Percentiles rank a stretch among this genome's conserved stretches.
Evolutionary conservation across 2,329 filamentous ascomycete genomes (phyloP).

Genomic region (Microdochium nivale): DNA sequence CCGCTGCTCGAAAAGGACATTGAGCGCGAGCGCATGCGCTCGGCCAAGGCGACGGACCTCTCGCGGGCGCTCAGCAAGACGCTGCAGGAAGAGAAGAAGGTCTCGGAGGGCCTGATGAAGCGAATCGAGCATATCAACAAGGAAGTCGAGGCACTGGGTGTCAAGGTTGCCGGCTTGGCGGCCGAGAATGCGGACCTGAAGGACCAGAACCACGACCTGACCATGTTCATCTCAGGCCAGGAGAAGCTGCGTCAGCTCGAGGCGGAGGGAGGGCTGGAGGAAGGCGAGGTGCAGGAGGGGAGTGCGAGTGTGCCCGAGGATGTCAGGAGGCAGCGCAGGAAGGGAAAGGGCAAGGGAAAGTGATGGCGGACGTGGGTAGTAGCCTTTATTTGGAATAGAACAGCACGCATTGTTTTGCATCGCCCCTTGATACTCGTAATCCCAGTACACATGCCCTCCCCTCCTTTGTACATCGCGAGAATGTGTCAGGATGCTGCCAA

Average conservation of each 20-base stretch:
- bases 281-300: conserved; percentile 68
- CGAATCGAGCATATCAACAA: conserved; percentile 68
- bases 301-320: conserved; percentile 58
- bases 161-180: conserved; percentile 48
- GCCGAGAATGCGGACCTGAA: conserved; percentile 63
- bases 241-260: conserved; percentile 70
- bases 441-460: too few relatives aligned
- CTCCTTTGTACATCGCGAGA: too few relatives aligned
- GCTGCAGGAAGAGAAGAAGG: conserved; percentile 77
- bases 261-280: conserved; percentile 46
- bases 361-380: not conserved
- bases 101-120: conserved; percentile 72
- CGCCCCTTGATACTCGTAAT: too few relatives aligned
- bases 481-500: too few relatives aligned
- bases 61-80: conserved; percentile 68
- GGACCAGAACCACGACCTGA: conserved; percentile 81
- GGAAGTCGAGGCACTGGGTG: conserved; percentile 49
- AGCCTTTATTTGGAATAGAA: too few relatives aligned
- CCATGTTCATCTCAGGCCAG: conserved; percentile 78
- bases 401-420: too few relatives aligned
- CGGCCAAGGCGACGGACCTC: conserved; percentile 64
- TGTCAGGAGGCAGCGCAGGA: conserved; percentile 27
- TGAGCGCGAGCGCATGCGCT: conserved; percentile 57
- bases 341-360: conserved; percentile 41
- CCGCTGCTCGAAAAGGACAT: conserved; percentile 65